Percentiles rank a stretch among this genome's conserved stretches.
Conservation (phyloP, 441 rosid genomes). For the Erodium trifolium region DNA sequence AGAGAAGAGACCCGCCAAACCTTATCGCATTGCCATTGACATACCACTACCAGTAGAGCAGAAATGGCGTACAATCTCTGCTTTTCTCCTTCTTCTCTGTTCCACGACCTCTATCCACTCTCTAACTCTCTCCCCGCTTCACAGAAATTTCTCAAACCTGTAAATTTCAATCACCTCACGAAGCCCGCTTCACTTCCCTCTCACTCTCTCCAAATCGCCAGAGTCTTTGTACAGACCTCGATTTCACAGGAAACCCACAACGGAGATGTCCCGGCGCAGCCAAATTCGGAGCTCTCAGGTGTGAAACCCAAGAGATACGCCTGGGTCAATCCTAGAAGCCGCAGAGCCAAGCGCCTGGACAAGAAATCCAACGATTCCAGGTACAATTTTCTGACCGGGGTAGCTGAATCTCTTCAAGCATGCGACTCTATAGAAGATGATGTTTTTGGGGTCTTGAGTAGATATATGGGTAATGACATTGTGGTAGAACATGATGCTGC, state of each 20-base stretch:
- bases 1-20: background rate
- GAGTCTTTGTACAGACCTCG: conserved; percentile 43
- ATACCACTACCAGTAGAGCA: background rate
- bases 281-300: conserved; percentile 16
- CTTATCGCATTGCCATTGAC: background rate
- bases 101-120: conserved; percentile 34
- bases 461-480: conserved; percentile 36
- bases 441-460: conserved; percentile 33
- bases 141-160: conserved; percentile 24
- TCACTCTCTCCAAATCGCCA: conserved; percentile 28
- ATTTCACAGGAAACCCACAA: conserved; percentile 24
- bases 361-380: conserved; percentile 53
- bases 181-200: conserved; percentile 20
- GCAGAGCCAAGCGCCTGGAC: conserved; percentile 56
- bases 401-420: conserved; percentile 48
- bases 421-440: conserved; percentile 33
- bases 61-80: conserved; percentile 53
- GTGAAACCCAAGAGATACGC: conserved; percentile 31
- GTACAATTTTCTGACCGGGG: conserved; percentile 54
- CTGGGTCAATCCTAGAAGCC: conserved; percentile 85
- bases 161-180: conserved; percentile 22
- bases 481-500: conserved; percentile 70
- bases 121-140: conserved; percentile 27
- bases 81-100: conserved; percentile 45
- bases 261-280: background rate